These are phyloP conservation scores for Emmonsia crescens DNA, from an alignment of 2,329 filamentous ascomycete genomes.

Conservation along the genomic window DNA sequence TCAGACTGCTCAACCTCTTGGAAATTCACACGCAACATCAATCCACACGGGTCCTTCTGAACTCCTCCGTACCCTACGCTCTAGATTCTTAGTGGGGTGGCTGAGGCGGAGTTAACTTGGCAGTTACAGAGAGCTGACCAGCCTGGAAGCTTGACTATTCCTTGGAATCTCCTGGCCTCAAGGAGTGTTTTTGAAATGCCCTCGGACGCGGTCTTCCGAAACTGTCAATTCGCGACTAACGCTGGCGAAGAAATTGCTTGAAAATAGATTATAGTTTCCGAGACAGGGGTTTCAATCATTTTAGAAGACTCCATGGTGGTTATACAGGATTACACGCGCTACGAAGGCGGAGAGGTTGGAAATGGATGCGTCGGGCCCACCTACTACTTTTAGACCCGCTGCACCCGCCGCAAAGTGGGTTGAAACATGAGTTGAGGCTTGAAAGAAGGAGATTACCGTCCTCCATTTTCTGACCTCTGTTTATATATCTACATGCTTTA, in stretches of 20 bases:
- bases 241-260: not conserved
- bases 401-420: not conserved
- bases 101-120: not conserved
- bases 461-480: not conserved
- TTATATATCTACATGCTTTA: not conserved
- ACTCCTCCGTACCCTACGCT: not conserved
- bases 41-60: not conserved
- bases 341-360: not conserved
- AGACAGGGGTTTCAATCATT: not conserved
- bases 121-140: not conserved
- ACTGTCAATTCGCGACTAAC: not conserved
- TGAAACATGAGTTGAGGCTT: not conserved
- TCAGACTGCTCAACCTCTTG: not conserved
- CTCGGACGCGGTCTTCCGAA: not conserved
- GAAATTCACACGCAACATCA: not conserved
- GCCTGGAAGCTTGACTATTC: too few relatives aligned
- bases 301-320: not conserved
- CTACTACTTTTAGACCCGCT: not conserved
- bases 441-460: not conserved
- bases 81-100: not conserved
- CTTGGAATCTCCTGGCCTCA: not conserved
- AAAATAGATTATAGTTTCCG: not conserved
- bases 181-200: not conserved
- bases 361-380: not conserved
- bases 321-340: not conserved